Evolutionary conservation across 2,329 filamentous ascomycete species (phyloP).

Genomic region (Aspergillus chevalieri): DNA sequence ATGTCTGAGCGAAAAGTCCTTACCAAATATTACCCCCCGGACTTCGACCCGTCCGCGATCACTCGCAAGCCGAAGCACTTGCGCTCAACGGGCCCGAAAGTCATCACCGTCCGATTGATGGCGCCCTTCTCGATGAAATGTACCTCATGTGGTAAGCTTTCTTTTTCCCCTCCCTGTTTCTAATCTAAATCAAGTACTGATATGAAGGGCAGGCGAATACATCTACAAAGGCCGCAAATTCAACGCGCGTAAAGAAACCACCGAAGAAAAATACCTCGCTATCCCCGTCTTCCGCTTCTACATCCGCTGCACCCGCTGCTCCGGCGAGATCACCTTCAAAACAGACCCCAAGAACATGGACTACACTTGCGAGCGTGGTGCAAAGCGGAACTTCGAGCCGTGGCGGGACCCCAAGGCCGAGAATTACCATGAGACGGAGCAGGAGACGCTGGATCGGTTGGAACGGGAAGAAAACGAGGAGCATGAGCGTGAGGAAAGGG

Average conservation of each 20-base stretch:
- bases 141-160: constrained; percentile 33
- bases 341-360: constrained; percentile 95
- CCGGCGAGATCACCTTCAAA: constrained; percentile 80
- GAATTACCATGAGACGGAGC: constrained; percentile 68
- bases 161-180: not conserved
- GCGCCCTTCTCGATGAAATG: constrained; percentile 79
- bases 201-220: constrained; percentile 56
- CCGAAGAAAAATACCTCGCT: constrained; percentile 79
- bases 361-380: constrained; percentile 73
- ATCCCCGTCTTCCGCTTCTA: constrained; percentile 89
- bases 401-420: constrained; percentile 65
- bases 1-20: constrained; percentile 75
- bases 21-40: constrained; percentile 55
- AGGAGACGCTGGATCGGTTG: constrained; percentile 76
- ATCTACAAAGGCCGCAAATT: constrained; percentile 94
- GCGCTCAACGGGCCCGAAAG: constrained; percentile 63
- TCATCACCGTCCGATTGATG: constrained; percentile 86
- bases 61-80: constrained; percentile 55
- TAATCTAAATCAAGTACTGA: not conserved
- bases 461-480: constrained; percentile 66
- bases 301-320: constrained; percentile 82
- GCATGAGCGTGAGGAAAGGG: constrained; percentile 63
- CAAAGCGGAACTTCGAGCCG: constrained; percentile 86
- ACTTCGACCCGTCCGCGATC: constrained; percentile 86
- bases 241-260: constrained; percentile 89